Percentiles rank a stretch among this genome's conserved stretches.
Evolutionary conservation across 73 alveolate genomes (phyloP).

Genomic region (Urostyla sp.): DNA sequence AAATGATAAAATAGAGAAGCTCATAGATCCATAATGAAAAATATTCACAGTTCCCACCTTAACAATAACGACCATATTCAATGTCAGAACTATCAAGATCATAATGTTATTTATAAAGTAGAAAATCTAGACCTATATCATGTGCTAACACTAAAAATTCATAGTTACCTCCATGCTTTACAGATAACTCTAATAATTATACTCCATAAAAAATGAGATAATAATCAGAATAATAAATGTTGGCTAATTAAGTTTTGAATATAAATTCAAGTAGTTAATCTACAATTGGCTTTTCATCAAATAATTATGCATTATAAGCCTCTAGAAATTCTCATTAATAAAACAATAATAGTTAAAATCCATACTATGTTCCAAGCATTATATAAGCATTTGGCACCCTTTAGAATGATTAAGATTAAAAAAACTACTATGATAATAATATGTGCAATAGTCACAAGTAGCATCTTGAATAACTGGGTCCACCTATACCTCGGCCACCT

Average conservation of each 20-base stretch:
- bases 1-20: background rate
- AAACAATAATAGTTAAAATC: background rate
- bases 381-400: background rate
- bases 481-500: constrained; percentile 16
- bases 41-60: background rate
- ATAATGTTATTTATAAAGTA: background rate
- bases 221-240: background rate
- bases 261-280: no score
- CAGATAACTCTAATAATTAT: background rate
- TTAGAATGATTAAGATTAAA: background rate
- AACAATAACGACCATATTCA: constrained; percentile 15
- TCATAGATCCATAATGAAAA: background rate
- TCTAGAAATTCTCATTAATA: background rate
- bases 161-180: constrained; percentile 26
- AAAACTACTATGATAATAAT: background rate
- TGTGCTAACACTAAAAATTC: constrained; percentile 32
- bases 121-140: constrained; percentile 10
- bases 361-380: background rate
- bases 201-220: constrained; percentile 7
- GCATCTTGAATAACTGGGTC: no score
- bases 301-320: background rate
- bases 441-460: no score
- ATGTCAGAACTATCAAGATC: constrained; percentile 7
- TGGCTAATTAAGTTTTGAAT: no score
- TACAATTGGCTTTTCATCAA: background rate